Conservation (phyloP, 495 filamentous ascomycete species). For the Aspergillus homomorphus region DNA sequence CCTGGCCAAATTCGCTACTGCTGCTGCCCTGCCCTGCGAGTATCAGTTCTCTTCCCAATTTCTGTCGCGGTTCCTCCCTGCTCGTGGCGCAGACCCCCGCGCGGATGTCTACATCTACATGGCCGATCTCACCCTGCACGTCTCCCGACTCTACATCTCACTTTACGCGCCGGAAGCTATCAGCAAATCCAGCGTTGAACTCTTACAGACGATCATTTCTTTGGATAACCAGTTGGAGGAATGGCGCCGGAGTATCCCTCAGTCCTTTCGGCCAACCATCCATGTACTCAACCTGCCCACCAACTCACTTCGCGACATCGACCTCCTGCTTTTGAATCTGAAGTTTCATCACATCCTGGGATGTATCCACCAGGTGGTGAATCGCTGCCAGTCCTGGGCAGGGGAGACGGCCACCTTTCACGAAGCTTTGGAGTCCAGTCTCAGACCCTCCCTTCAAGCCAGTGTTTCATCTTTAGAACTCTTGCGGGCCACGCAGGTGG, state of each 20-base stretch:
- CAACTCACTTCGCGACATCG: neutral
- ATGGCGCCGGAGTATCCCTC: neutral
- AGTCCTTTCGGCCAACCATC: neutral
- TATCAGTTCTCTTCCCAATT: too few relatives aligned
- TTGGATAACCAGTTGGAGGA: constrained; percentile 1
- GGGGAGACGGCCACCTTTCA: neutral
- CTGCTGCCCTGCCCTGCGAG: too few relatives aligned
- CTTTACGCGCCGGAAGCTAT: neutral
- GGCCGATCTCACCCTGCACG: neutral
- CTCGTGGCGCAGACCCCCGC: too few relatives aligned
- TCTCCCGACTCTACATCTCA: neutral
- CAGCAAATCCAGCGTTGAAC: neutral
- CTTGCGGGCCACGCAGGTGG: neutral
- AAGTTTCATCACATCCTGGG: neutral
- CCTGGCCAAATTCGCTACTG: neutral
- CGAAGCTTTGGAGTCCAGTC: neutral
- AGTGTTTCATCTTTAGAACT: constrained; percentile 1
- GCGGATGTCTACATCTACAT: neutral
- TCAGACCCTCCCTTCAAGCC: neutral
- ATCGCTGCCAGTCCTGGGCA: neutral
- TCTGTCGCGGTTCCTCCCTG: neutral
- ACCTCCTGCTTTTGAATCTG: neutral
- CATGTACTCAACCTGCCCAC: neutral
- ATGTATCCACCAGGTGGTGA: constrained; percentile 5
- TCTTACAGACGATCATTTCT: neutral